Evolutionary conservation across 108 stramenopile species (phyloP).

Genomic region (Discostella pseudostelligera): DNA sequence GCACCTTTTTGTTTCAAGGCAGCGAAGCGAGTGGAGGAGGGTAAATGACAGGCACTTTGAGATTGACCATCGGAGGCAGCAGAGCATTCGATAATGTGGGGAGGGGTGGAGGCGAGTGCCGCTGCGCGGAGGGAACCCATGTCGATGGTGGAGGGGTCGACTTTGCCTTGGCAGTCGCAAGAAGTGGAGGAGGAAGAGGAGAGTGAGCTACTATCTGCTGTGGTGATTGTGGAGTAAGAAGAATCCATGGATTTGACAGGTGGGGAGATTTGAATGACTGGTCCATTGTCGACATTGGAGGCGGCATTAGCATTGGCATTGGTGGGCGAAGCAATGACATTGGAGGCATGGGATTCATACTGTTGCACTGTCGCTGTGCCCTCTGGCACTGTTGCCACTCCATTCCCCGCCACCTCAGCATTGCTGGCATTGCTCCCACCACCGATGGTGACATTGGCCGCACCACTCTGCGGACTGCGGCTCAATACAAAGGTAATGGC

Average conservation of each 20-base stretch:
- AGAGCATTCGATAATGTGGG: conserved; percentile 97
- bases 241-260: too few species aligned
- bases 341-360: conserved; percentile 13
- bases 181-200: conserved; percentile 19
- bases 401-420: not conserved
- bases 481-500: conserved; percentile 87
- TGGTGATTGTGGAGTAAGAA: conserved; percentile 14
- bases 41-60: conserved; percentile 94
- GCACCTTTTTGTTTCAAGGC: conserved; percentile 95
- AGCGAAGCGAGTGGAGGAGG: conserved; percentile 78
- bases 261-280: conserved; percentile 9
- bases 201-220: too few species aligned
- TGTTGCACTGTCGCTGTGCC: conserved; percentile 20
- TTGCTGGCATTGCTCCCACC: not conserved
- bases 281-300: conserved; percentile 6
- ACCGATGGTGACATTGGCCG: too few species aligned
- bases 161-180: conserved; percentile 33
- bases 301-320: conserved; percentile 20
- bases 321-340: conserved; percentile 14
- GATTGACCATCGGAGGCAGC: conserved; percentile 85
- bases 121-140: conserved; percentile 76
- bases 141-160: conserved; percentile 47
- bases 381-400: conserved; percentile 15
- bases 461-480: conserved; percentile 48
- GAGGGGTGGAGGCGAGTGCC: conserved; percentile 84